A percentile compares a stretch with the other conserved stretches of the same genome.
phyloP scores from a whole-genome alignment of 2,329 filamentous ascomycete genomes.

The Verticillium nubilum region DNA sequence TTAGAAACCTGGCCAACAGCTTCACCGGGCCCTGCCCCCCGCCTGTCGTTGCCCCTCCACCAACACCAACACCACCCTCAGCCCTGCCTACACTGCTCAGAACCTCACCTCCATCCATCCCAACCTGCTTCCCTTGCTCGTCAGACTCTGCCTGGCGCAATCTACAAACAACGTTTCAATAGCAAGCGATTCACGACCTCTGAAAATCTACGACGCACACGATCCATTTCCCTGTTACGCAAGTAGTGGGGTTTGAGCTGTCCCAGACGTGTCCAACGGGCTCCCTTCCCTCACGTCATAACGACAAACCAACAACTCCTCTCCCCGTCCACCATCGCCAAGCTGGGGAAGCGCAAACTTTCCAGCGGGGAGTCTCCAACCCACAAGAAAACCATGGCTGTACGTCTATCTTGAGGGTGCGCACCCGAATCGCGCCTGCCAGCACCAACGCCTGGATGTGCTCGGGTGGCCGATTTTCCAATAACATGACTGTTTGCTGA shows the following conservation, averaged over 20 bases:
- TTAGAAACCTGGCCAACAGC: background rate
- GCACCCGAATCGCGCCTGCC: background rate
- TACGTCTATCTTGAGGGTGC: conserved; percentile 31
- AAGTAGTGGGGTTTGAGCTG: conserved; percentile 30
- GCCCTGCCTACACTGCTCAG: background rate
- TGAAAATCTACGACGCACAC: background rate
- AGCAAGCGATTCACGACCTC: background rate
- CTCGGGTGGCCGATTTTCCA: background rate
- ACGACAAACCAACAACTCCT: conserved; percentile 1
- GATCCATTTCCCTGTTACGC: background rate
- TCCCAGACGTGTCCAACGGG: conserved; percentile 4
- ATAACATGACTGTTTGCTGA: background rate
- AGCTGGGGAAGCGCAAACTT: conserved; percentile 64
- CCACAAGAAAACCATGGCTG: conserved; percentile 57
- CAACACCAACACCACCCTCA: background rate
- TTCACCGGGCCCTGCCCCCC: background rate
- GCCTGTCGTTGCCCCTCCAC: background rate
- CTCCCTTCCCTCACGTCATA: conserved; percentile 13
- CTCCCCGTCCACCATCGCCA: conserved; percentile 25
- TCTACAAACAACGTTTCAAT: background rate
- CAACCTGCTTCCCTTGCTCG: background rate
- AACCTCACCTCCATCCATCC: background rate
- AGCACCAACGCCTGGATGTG: background rate
- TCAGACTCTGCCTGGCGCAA: background rate
- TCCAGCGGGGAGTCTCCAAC: conserved; percentile 54